Conservation (phyloP, 2,329 filamentous ascomycete species). For the Samsoniella hepiali region DNA sequence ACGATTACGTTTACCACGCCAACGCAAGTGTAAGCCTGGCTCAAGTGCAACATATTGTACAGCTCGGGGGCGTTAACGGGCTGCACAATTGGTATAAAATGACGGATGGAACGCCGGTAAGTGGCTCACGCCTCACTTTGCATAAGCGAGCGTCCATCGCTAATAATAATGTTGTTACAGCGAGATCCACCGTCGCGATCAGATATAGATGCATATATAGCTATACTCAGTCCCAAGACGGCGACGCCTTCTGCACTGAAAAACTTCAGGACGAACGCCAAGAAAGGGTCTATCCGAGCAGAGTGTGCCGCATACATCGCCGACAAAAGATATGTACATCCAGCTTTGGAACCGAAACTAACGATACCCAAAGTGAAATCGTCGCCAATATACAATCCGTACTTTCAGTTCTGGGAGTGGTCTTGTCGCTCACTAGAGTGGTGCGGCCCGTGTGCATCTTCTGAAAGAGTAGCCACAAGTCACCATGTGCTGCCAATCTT, state of each 20-base stretch:
- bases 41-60: constrained; percentile 47
- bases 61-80: constrained; percentile 42
- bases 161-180: constrained; percentile 25
- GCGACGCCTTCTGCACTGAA: constrained; percentile 60
- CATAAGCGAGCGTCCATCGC: background rate
- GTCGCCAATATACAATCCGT: constrained; percentile 55
- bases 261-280: constrained; percentile 61
- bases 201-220: constrained; percentile 65
- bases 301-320: constrained; percentile 55
- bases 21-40: constrained; percentile 47
- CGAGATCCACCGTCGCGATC: constrained; percentile 47
- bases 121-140: constrained; percentile 19
- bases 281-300: constrained; percentile 57
- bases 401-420: constrained; percentile 65
- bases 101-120: constrained; percentile 34
- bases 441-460: constrained; percentile 55
- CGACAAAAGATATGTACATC: constrained; percentile 49
- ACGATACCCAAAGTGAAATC: constrained; percentile 47
- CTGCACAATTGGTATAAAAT: constrained; percentile 49
- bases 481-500: constrained; percentile 70
- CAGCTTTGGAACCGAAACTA: constrained; percentile 36
- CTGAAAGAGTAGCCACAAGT: constrained; percentile 50
- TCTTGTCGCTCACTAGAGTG: constrained; percentile 62
- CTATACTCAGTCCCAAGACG: constrained; percentile 61
- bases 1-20: constrained; percentile 51